Evolutionary conservation across 2,329 filamentous ascomycete species (phyloP).

Genomic region (Calonectria naviculata): DNA sequence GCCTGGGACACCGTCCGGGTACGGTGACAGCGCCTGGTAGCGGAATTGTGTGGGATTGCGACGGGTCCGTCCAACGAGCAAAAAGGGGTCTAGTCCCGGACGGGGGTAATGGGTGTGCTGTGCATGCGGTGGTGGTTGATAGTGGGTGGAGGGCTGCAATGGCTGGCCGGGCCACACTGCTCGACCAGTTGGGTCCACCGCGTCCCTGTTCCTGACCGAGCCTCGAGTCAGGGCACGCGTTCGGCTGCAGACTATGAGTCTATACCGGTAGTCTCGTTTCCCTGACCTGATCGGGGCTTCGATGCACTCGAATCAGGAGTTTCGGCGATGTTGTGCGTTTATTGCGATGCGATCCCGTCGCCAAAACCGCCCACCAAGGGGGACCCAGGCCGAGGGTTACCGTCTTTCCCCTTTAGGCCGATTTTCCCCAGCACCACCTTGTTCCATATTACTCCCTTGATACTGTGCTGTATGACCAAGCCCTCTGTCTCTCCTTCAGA

Average conservation of each 20-base stretch:
- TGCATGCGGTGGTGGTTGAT: conserved; percentile 12
- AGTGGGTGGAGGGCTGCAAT: conserved; percentile 31
- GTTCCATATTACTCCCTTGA: conserved; percentile 5
- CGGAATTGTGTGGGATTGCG: conserved; percentile 27
- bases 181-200: conserved; percentile 31
- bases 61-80: conserved; percentile 25
- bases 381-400: not conserved
- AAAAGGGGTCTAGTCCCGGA: conserved; percentile 29
- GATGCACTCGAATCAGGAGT: conserved; percentile 33
- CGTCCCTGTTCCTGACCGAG: conserved; percentile 40
- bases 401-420: not conserved
- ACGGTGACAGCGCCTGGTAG: conserved; percentile 11
- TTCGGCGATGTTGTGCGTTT: conserved; percentile 36
- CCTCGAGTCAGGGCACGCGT: conserved; percentile 40
- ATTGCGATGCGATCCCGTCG: conserved; percentile 27
- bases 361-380: conserved; percentile 2
- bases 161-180: conserved; percentile 30
- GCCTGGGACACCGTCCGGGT: not conserved
- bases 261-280: conserved; percentile 20
- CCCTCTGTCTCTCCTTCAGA: not conserved
- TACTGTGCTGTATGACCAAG: not conserved
- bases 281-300: conserved; percentile 22
- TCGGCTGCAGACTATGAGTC: conserved; percentile 14
- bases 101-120: conserved; percentile 28
- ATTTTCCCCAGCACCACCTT: not conserved